Base-by-base conservation (phyloP, 2,329 filamentous ascomycete genomes). In the Aspergillus pseudotamarii region DNA sequence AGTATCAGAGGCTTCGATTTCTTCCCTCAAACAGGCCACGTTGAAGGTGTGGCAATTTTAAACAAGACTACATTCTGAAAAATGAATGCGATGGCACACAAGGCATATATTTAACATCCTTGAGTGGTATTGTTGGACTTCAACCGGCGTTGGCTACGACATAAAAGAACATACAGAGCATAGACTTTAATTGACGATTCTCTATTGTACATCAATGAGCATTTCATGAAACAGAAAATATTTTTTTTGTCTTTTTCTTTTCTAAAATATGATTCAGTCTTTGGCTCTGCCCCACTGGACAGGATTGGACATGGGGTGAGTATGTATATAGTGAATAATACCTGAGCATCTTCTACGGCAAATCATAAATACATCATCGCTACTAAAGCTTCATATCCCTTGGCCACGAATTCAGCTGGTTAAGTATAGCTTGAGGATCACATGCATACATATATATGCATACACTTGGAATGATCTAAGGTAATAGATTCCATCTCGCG, bases 1-100 rank as follows among this genome's bases (percentile, higher is more conserved):
- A 96, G 91, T 74, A 79, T 99, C 54, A 85, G 91, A 55, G 95
- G 94, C 0, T 98, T 98, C 74, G 95, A 99, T 76, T 98, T 99
- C 79, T 99, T 99, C 79, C 95, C 95, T 14, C 94, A 98, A 78
- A 90, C 88, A 34, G 85, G 86, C 9, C 88, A 90, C 82, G 88
- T 90, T 1, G 88, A 90, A 73, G 86, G 87, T 16, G 85, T 89
- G 60, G 87, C 87, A 55, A 83, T 89, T 57, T 74, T 89, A 75
- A 84, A 81, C 68, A 76, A 76, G 48, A 75, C 61, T 11, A 28
- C 55, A 32, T 58, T 23, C 32, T 38, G 12, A 55, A 9, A 11
- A 36, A 9, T 38, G 3, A 55, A 26, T 16, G 30, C 51, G 3
- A 21, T 14, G 1, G 4, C 21, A 14, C 32, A 21, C 26, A 23